Percentiles rank a stretch among this genome's conserved stretches.
Conservation (phyloP, 805 yeast species). For the Candida golubevii region DNA sequence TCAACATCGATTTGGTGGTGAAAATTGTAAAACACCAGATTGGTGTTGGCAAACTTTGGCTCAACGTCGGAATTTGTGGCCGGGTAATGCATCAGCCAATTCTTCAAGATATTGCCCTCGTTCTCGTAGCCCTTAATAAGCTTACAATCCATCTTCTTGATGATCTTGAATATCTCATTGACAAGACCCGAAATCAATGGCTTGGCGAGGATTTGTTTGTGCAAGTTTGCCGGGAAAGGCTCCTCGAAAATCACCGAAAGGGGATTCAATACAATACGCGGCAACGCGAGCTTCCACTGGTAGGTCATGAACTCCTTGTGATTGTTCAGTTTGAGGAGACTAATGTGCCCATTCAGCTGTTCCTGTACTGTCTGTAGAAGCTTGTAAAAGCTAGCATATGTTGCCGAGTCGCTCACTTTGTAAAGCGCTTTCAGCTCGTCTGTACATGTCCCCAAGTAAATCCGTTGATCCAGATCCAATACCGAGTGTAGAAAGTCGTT, state of each 20-base stretch:
- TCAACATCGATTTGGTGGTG: constrained; percentile 49
- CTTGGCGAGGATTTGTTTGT: constrained; percentile 70
- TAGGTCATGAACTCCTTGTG: constrained; percentile 60
- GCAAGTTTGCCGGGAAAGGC: constrained; percentile 54
- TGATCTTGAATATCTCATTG: constrained; percentile 66
- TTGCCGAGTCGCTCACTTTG: constrained; percentile 10
- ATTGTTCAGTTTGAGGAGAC: constrained; percentile 47
- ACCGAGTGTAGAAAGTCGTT: constrained; percentile 25
- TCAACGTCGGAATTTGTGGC: constrained; percentile 12
- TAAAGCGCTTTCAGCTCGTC: constrained; percentile 12
- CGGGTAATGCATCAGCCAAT: constrained; percentile 49
- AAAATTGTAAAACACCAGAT: constrained; percentile 63
- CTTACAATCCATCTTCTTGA: constrained; percentile 73
- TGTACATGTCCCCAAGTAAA: constrained; percentile 36
- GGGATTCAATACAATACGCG: constrained; percentile 75
- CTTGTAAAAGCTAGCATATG: constrained; percentile 21
- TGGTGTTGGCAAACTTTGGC: constrained; percentile 27
- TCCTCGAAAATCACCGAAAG: constrained; percentile 70
- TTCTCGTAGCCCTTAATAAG: constrained; percentile 66
- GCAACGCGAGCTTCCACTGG: constrained; percentile 84
- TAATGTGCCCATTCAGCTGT: constrained; percentile 34
- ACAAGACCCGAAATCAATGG: constrained; percentile 81
- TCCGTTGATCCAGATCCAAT: constrained; percentile 38
- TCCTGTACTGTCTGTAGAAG: constrained; percentile 33
- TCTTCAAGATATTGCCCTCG: constrained; percentile 53